Percentiles rank a stretch among this genome's conserved stretches.
Conservation (phyloP, 345 rosid genomes). For the Atalantia buxifolia region DNA sequence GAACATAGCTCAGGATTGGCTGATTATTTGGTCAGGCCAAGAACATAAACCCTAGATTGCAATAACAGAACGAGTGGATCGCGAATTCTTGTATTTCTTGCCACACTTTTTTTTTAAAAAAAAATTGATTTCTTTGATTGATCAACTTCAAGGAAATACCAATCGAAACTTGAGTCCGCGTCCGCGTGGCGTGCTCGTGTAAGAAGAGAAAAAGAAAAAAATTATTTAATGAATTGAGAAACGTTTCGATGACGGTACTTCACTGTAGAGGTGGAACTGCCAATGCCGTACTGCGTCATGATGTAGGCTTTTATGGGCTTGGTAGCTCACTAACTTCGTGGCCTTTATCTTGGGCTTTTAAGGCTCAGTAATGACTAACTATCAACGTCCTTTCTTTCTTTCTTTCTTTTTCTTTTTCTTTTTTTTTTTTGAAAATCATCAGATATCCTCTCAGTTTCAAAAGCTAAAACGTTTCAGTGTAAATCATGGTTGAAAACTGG, state of each 20-base stretch:
- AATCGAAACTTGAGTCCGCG: neutral
- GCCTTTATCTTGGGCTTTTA: neutral
- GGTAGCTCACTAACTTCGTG: neutral
- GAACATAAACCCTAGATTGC: neutral
- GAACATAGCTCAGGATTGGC: neutral
- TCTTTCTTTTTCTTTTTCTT: too few relatives aligned
- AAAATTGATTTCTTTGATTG: too few relatives aligned
- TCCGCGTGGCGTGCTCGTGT: too few relatives aligned
- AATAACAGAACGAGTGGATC: neutral
- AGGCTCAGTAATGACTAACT: neutral
- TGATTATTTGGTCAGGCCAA: neutral
- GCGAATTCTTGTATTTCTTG: neutral
- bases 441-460: too few relatives aligned
- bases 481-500: too few relatives aligned
- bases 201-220: too few relatives aligned
- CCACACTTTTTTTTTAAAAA: neutral
- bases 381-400: too few relatives aligned
- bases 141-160: too few relatives aligned
- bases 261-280: neutral
- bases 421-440: too few relatives aligned
- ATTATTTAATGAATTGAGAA: too few relatives aligned
- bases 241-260: neutral
- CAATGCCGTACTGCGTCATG: neutral
- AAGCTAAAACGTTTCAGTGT: too few relatives aligned
- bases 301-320: neutral